Conservation (phyloP, 2,329 filamentous ascomycete genomes). For the Fusarium setosum region DNA sequence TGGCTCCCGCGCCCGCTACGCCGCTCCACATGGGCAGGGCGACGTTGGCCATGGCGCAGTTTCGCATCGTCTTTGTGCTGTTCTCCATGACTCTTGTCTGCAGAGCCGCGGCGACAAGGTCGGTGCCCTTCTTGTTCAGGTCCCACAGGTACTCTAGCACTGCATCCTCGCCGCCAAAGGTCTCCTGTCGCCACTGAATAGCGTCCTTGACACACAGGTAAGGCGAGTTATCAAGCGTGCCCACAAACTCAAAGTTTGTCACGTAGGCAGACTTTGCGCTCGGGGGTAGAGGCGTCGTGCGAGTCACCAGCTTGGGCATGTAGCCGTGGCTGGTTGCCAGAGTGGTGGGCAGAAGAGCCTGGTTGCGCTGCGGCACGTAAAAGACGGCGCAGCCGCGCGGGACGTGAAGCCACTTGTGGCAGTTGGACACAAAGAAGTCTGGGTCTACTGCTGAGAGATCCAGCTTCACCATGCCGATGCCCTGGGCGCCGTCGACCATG, state of each 20-base stretch:
- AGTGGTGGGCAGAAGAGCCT: slow-evolving; percentile 77
- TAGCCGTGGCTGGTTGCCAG: slow-evolving; percentile 87
- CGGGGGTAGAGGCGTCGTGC: slow-evolving; percentile 56
- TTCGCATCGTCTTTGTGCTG: slow-evolving; percentile 66
- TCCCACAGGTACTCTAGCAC: slow-evolving; percentile 73
- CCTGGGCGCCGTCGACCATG: slow-evolving; percentile 87
- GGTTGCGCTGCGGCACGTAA: slow-evolving; percentile 82
- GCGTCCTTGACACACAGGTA: slow-evolving; percentile 79
- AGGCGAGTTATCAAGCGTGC: slow-evolving; percentile 78
- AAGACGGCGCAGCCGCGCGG: slow-evolving; percentile 86
- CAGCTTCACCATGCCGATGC: slow-evolving; percentile 80
- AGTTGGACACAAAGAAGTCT: slow-evolving; percentile 90
- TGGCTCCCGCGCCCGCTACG: slow-evolving; percentile 37
- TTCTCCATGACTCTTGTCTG: slow-evolving; percentile 81
- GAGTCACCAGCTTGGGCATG: slow-evolving; percentile 53
- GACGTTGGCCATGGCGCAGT: slow-evolving; percentile 80
- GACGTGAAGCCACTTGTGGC: slow-evolving; percentile 89
- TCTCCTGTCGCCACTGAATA: slow-evolving; percentile 74
- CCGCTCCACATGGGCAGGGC: slow-evolving; percentile 70
- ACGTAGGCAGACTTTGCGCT: slow-evolving; percentile 70
- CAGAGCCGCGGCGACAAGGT: slow-evolving; percentile 68
- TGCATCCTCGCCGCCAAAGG: slow-evolving; percentile 78
- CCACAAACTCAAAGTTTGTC: slow-evolving; percentile 79
- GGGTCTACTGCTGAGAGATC: slow-evolving; percentile 75
- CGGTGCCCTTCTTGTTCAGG: slow-evolving; percentile 73